These are phyloP conservation scores for Phytophthora pluvialis DNA, from an alignment of 352 stramenopile species.

Conservation along the genomic window DNA sequence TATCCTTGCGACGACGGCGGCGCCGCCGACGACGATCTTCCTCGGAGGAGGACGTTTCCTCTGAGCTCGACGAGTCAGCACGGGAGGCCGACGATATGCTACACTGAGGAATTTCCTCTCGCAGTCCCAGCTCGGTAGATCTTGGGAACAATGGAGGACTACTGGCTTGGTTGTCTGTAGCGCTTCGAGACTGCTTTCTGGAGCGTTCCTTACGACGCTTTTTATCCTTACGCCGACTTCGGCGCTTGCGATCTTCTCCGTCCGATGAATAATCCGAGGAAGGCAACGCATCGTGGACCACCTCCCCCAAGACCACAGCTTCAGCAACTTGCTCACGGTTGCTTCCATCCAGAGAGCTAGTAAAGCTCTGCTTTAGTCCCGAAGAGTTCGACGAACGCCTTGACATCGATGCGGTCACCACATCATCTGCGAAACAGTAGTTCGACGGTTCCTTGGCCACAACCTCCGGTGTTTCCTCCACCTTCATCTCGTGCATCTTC, in stretches of 20 bases:
- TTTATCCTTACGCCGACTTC: conserved; percentile 16
- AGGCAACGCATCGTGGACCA: conserved; percentile 46
- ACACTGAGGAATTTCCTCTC: not conserved
- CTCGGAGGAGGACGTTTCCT: conserved; percentile 27
- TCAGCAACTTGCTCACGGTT: conserved; percentile 7
- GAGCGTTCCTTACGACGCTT: conserved; percentile 11
- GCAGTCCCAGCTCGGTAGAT: not conserved
- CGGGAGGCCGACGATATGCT: not conserved
- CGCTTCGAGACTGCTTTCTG: conserved; percentile 15
- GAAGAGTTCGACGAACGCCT: conserved; percentile 13
- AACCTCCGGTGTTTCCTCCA: conserved; percentile 11
- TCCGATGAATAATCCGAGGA: conserved; percentile 40
- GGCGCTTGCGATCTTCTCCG: not conserved
- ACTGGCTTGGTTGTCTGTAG: conserved; percentile 5
- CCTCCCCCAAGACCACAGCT: conserved; percentile 23
- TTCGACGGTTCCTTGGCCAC: not conserved
- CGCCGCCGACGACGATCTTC: conserved; percentile 32
- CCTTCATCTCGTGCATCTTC: conserved; percentile 16
- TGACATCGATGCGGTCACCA: conserved; percentile 17
- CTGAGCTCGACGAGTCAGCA: conserved; percentile 15
- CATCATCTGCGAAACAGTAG: conserved; percentile 30
- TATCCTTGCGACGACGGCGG: conserved; percentile 26
- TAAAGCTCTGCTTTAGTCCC: conserved; percentile 13
- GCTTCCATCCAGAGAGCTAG: conserved; percentile 2
- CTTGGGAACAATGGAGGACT: conserved; percentile 12